These are phyloP conservation scores for Platanthera guangdongensis DNA, from an alignment of 106 monocot genomes.

Conservation along the genomic window DNA sequence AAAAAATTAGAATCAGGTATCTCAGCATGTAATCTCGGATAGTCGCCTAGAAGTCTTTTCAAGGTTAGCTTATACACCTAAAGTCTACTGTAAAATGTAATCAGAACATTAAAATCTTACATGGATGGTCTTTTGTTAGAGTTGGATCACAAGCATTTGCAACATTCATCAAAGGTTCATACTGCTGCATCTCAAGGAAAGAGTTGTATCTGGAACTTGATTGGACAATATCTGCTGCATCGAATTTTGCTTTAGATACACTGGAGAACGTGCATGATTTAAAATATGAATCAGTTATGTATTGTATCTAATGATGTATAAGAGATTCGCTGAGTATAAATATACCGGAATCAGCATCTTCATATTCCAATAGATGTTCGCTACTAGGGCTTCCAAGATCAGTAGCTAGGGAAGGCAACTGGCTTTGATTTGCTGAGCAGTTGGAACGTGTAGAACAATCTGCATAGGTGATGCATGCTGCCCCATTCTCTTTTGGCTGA, in stretches of 20 bases:
- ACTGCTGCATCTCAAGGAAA: constrained; percentile 71
- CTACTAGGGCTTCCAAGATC: constrained; percentile 47
- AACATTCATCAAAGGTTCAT: constrained; percentile 41
- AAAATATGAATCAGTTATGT: constrained; percentile 72
- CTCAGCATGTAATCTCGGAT: constrained; percentile 1
- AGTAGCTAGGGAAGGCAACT: constrained; percentile 34
- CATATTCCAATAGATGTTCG: constrained; percentile 49
- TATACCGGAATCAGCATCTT: constrained; percentile 74
- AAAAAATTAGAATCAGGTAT: constrained; percentile 1
- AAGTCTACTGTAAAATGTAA: background rate
- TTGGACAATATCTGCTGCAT: constrained; percentile 95
- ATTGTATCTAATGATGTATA: constrained; percentile 18
- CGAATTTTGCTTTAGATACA: constrained; percentile 99
- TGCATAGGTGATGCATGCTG: constrained; percentile 10
- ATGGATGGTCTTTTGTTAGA: constrained; percentile 14
- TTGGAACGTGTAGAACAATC: constrained; percentile 53
- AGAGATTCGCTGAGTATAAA: constrained; percentile 10
- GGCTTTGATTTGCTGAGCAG: constrained; percentile 46
- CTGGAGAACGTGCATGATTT: constrained; percentile 80
- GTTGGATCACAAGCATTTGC: constrained; percentile 16
- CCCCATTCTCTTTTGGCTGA: constrained; percentile 53
- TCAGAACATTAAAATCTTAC: constrained; percentile 19
- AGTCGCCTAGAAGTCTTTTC: background rate
- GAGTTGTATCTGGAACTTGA: constrained; percentile 92
- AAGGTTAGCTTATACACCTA: background rate